Base-by-base conservation (phyloP, 2,329 filamentous ascomycete species). In the Cladobotryum protrusum region DNA sequence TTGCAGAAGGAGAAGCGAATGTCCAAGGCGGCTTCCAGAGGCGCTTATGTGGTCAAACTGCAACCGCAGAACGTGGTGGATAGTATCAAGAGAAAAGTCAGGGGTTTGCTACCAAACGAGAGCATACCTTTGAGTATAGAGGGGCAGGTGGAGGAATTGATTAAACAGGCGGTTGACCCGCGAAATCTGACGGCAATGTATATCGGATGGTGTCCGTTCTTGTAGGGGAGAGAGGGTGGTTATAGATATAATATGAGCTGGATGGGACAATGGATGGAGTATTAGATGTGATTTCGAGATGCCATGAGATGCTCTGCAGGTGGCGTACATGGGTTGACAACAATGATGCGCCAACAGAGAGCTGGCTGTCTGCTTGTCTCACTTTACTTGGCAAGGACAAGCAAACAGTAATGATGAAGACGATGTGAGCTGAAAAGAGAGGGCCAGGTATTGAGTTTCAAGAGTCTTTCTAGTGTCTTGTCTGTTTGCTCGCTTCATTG, bases 101-200 rank as follows among this genome's bases (percentile, higher is more conserved):
- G 82, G 59, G 93, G 93, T 0, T 73, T 96, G 61, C 72, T 96
- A 59, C 82, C 85, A 4, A 85, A 89, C 2, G 92, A 99, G 73
- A 92, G 84, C 56, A 93, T 99, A 49, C 92, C 93, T 40, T 72
- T 99, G 54, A 90, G 90, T 24, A 90, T 97, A 2, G 93, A 97
- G 68, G 93, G 95, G 0, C 93, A 99, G 72, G 93, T 96, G n/a
- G 88, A 96, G 66, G 89, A 95, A 68, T 69, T 99, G 67, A 93
- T 99, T 59, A 82, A 86, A 64, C 85, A 92, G 71, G 93, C 95
- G 33, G 87, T 86, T 18, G 83, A 90, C 67, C 81, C 85, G 50
- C 79, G 72, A 62, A 95, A 93, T 66, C 68, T 99, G 68, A 82
- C 88, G 15, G 82, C 83, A 36, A 99, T 99, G 95, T 99, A 97